Base-by-base conservation (phyloP, 495 filamentous ascomycete genomes). In the Penicillium dipodomyicola region DNA sequence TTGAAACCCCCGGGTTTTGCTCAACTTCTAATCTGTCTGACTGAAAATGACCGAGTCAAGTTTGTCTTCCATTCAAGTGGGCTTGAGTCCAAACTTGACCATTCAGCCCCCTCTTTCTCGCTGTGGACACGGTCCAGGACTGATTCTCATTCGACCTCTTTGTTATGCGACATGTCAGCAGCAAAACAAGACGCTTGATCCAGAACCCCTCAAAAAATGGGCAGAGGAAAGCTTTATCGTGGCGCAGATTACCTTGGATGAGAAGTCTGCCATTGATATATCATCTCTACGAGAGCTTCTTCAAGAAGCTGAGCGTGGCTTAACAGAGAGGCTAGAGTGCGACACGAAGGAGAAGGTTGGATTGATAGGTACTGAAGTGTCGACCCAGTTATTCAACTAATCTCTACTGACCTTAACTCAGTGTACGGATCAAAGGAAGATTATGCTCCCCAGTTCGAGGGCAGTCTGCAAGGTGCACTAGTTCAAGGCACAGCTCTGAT, bases 91-190 rank as follows among this genome's bases (percentile, higher is more conserved):
- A 3, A n/a, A 56, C 22, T 49, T 64, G 8, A 43, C 54, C 23
- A 32, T 83, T 10, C 81, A 83, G 45, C 70, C 78, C 48, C 84
- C 83, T 39, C 77, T 85, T 37, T 82, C 84, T 4, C 77, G 81
- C 41, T 77, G 77, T 47, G 83, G 80, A 5, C 57, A 57, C 29
- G 84, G 84, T 1, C 84, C 84, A 5, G 81, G 80, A 22, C 63
- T 86, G 4, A 65, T 86, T 41, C 56, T 84, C 32, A 50, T 82
- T 48, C 57, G 63, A 9, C 65, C 72, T 3, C 33, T 25, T 27
- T 53, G 41, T 27, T 61, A 64, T 49, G 52, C 61, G 1, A 42
- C 57, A 2, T 72, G 59, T 32, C 61, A 68, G n/a, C 23, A 49
- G 17, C 43, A 62, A 20, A 69, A 68, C 32, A 49, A 58, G 6